Percentiles rank a stretch among this genome's conserved stretches.
These are phyloP conservation scores for Epithemia pelagica DNA, from an alignment of 108 stramenopile species.

Conservation along the genomic window DNA sequence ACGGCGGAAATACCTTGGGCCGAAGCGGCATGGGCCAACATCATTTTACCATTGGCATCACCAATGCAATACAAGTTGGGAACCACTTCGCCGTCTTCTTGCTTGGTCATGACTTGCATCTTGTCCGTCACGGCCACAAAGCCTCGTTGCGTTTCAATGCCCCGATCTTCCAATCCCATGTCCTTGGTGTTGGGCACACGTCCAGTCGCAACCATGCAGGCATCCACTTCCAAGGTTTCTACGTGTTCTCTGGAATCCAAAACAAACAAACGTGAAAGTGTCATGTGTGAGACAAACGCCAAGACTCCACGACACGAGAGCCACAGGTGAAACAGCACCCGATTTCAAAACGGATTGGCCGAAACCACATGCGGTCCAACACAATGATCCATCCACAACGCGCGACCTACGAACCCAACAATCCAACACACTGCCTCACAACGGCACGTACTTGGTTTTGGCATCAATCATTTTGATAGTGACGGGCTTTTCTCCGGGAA, in stretches of 20 bases:
- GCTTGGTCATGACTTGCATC: constrained; percentile 91
- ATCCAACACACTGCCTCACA: no score
- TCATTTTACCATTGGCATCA: constrained; percentile 99
- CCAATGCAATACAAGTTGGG: constrained; percentile 97
- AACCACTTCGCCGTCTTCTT: constrained; percentile 70
- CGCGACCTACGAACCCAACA: no score
- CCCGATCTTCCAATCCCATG: constrained; percentile 85
- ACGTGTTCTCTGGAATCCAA: constrained; percentile 72
- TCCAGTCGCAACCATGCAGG: constrained; percentile 97
- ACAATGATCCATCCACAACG: no score
- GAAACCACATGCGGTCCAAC: no score
- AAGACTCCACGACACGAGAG: not conserved
- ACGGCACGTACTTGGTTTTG: constrained; percentile 91
- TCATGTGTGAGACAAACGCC: not conserved
- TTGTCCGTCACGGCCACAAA: constrained; percentile 93
- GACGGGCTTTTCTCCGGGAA: constrained; percentile 93
- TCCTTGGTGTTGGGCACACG: constrained; percentile 93
- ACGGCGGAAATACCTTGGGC: constrained; percentile 96
- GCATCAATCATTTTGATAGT: constrained; percentile 99
- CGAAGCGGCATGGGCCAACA: constrained; percentile 97
- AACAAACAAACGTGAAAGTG: constrained; percentile 2
- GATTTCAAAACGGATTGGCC: no score
- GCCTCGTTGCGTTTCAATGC: constrained; percentile 91
- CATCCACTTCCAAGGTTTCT: constrained; percentile 96
- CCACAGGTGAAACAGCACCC: no score